Evolutionary conservation across 768 basidiomycete genomes (phyloP), one percentile per base, ranked within the genome.

Genomic region (Scleroderma bovista): DNA sequence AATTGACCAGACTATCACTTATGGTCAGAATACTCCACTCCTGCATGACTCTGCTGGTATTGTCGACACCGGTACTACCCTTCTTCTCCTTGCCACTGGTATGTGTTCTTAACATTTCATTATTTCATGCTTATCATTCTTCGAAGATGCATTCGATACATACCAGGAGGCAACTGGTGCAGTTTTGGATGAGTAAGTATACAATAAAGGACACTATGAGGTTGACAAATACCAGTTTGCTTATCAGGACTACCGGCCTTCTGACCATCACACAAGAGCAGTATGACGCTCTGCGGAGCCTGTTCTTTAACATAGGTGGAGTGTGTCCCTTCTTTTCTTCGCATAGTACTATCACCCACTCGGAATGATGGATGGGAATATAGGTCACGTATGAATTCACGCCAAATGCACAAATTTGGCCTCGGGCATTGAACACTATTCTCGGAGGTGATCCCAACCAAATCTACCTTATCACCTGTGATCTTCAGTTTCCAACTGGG

Each of bases 341-440:
- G 4, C 31, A 23, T 4, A 31, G 22, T 51, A 23, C 39, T 45
- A 6, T n/a, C 33, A 33, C 22, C 7, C 6, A n/a, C 34, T 36
- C 13, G 34, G 4, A 9, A 29, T n/a, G n/a, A 29, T 29, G 26
- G 26, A 9, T 29, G 26, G 9, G 26, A 29, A 29, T 42, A 39
- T 51, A 80, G 76, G 66, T 65, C 15, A 74, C 73, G 9, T 83
- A 73, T 56, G 77, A 79, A 61, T 55, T 86, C 48, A 80, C 78
- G 3, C 60, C 79, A 15, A 81, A 84, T 57, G 83, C 80, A 3
- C 84, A 88, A 71, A 79, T 83, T 53, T 86, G 83, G 81, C 84
- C 83, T 1, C 77, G 80, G 42, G 58, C 70, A 3, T 69, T 80
- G 52, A 86, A 87, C 67, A 63, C 68, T 15, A 64, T 67, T 31